Conservation (phyloP, 176 grass and related monocot genomes). For the Poa annua region DNA sequence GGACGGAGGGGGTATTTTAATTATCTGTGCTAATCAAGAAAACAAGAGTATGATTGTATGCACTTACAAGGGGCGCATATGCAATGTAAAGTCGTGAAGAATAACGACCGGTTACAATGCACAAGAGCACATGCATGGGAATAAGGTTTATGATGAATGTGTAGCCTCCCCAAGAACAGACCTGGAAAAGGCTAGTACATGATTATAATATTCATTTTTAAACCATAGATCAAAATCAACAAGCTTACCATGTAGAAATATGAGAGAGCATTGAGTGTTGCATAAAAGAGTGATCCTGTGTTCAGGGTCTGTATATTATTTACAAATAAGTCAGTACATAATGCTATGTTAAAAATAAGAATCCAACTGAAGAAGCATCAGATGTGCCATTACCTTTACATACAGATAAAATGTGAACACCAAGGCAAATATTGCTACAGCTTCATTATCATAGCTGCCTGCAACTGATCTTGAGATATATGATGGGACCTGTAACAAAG, state of each 20-base stretch:
- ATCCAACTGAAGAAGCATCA: conserved; percentile 21
- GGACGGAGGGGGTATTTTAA: no score
- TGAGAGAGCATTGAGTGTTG: conserved; percentile 90
- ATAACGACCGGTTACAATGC: conserved; percentile 97
- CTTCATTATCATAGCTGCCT: conserved; percentile 99
- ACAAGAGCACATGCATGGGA: conserved; percentile 96
- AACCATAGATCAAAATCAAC: conserved; percentile 29
- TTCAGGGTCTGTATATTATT: conserved; percentile 84
- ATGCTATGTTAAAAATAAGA: conserved; percentile 23
- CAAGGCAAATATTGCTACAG: conserved; percentile 98
- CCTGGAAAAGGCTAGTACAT: conserved; percentile 57
- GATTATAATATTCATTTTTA: conserved; percentile 46
- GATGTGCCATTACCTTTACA: conserved; percentile 72
- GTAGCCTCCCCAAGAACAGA: conserved; percentile 99
- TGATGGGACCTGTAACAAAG: conserved; percentile 76
- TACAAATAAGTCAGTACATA: conserved; percentile 38
- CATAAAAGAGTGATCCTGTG: conserved; percentile 98
- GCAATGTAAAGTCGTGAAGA: conserved; percentile 97
- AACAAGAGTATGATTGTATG: not conserved
- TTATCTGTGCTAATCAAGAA: no score
- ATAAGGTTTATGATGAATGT: conserved; percentile 99
- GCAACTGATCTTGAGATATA: conserved; percentile 99
- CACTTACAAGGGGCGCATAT: conserved; percentile 98
- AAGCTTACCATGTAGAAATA: conserved; percentile 99
- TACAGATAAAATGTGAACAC: conserved; percentile 99